Evolutionary conservation across 306 rosid genomes (phyloP), one percentile per base, ranked within the genome.

Genomic region (Hippophae rhamnoides): DNA sequence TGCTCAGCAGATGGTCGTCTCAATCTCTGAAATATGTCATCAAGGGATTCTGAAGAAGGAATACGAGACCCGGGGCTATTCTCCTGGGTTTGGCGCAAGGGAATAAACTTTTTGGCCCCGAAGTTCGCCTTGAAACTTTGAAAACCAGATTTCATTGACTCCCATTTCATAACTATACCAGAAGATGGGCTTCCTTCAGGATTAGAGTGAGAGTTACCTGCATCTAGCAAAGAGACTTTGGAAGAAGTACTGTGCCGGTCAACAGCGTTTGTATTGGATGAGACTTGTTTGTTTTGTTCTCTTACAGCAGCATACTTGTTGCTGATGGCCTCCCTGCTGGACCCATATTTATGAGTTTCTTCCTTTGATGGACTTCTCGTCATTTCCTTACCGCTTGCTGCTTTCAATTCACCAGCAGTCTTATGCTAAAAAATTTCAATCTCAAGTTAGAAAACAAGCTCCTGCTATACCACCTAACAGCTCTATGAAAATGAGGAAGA

Each of bases 11-110:
- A 80, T 38, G 95, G 95, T 58, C 71, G 84, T 47, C 83, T 87
- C 76, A 88, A 75, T 82, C 93, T 80, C 75, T 88, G 99, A 68
- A 92, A 88, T 74, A 92, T 85, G 62, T 88, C 95, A 61, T 92
- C 99, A 6, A 92, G 99, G 56, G 99, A 83, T 73, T 87, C 89
- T 0, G 89, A 74, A 1, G 96, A 92, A 62, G 90, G 72, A 69
- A 3, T 80, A 41, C 67, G 86, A 47, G 92, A 47, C n/a, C 80
- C 62, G 11, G 70, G 43, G 57, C 54, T 61, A 66, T 57, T 65
- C 58, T 78, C 93, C 64, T 74, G 86, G 25, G 61, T 68, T 78
- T 90, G 89, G 60, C 76, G 84, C 52, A 79, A 8, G 43, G 97
- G 97, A 41, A 70, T 41, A 54, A 77, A 79, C 43, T 75, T 80